These are phyloP conservation scores for Adansonia digitata DNA, from an alignment of 345 rosid species.

Conservation along the genomic window DNA sequence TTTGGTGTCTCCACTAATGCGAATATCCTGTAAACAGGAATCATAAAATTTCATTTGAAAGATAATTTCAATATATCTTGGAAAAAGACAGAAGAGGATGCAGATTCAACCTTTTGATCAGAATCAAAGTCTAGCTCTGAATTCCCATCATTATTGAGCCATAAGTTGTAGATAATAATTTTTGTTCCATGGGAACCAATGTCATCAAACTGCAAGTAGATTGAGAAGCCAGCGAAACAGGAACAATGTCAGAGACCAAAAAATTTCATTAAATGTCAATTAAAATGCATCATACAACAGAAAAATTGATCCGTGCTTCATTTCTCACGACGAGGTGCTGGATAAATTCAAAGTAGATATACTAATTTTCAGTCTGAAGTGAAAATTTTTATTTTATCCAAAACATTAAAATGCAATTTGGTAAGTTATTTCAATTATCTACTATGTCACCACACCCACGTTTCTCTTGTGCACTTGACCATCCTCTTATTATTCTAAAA, in stretches of 20 bases:
- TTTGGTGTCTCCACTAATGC: slow-evolving; percentile 55
- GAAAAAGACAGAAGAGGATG: not conserved
- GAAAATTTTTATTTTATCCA: not conserved
- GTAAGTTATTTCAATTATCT: not conserved
- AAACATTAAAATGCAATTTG: not conserved
- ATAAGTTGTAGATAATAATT: slow-evolving; percentile 76
- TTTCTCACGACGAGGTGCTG: not conserved
- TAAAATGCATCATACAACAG: not conserved
- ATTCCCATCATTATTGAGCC: slow-evolving; percentile 61
- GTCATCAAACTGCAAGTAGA: slow-evolving; percentile 67
- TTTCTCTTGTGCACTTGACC: not conserved
- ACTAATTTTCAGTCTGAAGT: not conserved
- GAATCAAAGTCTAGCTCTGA: slow-evolving; percentile 76
- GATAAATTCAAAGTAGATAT: not conserved
- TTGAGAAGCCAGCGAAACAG: slow-evolving; percentile 7
- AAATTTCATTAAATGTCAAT: not conserved
- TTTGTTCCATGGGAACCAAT: slow-evolving; percentile 83
- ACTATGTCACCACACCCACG: not conserved
- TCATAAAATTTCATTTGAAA: slow-evolving; percentile 15
- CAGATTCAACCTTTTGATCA: slow-evolving; percentile 48
- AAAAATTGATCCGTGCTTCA: not conserved
- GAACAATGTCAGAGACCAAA: not conserved
- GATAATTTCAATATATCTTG: not conserved
- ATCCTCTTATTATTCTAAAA: not conserved
- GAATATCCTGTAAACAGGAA: slow-evolving; percentile 61